Conservation (phyloP, 352 stramenopile genomes). For the Globisporangium cylindrosporum region DNA sequence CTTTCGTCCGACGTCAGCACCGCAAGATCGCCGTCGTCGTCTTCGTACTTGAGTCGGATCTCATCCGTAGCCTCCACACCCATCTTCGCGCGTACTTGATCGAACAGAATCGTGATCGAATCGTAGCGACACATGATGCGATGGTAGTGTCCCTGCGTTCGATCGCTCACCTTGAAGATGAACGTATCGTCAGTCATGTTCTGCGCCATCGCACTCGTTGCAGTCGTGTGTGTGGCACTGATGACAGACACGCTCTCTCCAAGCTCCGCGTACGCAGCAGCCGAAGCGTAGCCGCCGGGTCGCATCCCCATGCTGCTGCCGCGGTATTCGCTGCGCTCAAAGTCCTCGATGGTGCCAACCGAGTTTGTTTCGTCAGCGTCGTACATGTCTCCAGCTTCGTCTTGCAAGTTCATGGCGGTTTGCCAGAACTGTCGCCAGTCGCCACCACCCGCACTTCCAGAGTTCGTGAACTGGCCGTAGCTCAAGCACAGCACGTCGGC, state of each 20-base stretch:
- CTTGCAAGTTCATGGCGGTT: slow-evolving; percentile 82
- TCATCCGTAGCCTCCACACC: slow-evolving; percentile 51
- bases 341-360: slow-evolving; percentile 88
- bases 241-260: slow-evolving; percentile 87
- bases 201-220: slow-evolving; percentile 70
- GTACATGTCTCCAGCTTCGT: slow-evolving; percentile 76
- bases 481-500: slow-evolving; percentile 85
- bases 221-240: slow-evolving; percentile 71
- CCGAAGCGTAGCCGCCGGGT: slow-evolving; percentile 41
- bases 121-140: slow-evolving; percentile 82
- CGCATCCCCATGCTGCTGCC: slow-evolving; percentile 29
- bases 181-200: slow-evolving; percentile 72
- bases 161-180: slow-evolving; percentile 88
- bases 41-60: slow-evolving; percentile 82
- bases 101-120: slow-evolving; percentile 59
- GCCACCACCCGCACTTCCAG: slow-evolving; percentile 59
- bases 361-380: slow-evolving; percentile 76
- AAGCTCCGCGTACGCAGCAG: slow-evolving; percentile 75
- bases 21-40: slow-evolving; percentile 84
- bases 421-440: slow-evolving; percentile 90
- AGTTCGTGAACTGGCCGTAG: slow-evolving; percentile 86
- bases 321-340: slow-evolving; percentile 81
- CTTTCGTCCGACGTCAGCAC: slow-evolving; percentile 85
- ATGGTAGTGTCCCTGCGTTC: slow-evolving; percentile 77
- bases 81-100: slow-evolving; percentile 85